A percentile compares a stretch with the other conserved stretches of the same genome.
phyloP scores from a whole-genome alignment of 2,329 filamentous ascomycete species.

The Fusarium tuaranense region DNA sequence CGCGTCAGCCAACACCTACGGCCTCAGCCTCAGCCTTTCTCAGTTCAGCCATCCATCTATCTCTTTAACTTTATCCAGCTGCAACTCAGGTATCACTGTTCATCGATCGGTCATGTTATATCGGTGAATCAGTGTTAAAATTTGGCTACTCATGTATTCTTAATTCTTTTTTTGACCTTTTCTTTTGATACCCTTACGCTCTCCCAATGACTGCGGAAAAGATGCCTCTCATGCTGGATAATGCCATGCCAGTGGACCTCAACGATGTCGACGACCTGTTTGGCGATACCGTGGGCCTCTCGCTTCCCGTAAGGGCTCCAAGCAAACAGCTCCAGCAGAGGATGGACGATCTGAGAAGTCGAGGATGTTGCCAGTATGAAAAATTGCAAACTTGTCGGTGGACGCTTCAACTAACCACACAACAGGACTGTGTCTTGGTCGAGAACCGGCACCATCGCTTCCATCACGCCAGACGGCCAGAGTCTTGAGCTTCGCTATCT shows the following conservation, averaged over 20 bases:
- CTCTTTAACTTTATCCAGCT: conserved; percentile 23
- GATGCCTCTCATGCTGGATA: conserved; percentile 59
- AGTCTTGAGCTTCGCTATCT: conserved; percentile 80
- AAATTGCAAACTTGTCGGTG: background rate
- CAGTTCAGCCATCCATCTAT: conserved; percentile 16
- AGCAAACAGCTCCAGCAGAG: conserved; percentile 76
- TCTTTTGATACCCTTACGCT: conserved; percentile 32
- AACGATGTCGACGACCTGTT: conserved; percentile 81
- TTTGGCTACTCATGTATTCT: conserved; percentile 21
- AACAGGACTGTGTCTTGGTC: conserved; percentile 87
- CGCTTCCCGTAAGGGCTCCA: conserved; percentile 59
- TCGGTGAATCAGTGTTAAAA: conserved; percentile 18
- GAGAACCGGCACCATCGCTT: conserved; percentile 85
- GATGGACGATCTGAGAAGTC: conserved; percentile 79
- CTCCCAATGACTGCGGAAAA: conserved; percentile 52
- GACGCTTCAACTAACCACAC: conserved; percentile 24
- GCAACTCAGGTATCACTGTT: conserved; percentile 10
- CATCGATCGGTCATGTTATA: conserved; percentile 25
- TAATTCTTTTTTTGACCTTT: conserved; percentile 25
- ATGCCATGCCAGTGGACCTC: conserved; percentile 61
- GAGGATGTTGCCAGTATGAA: conserved; percentile 84
- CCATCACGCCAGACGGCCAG: conserved; percentile 78
- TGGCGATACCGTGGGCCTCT: conserved; percentile 74
- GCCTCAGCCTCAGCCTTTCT: conserved; percentile 44
- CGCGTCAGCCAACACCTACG: conserved; percentile 4